A percentile compares a stretch with the other conserved stretches of the same genome.
These are phyloP conservation scores for Melampsora abietis-canadensis DNA, from an alignment of 1,284 basidiomycete species.

Conservation along the genomic window DNA sequence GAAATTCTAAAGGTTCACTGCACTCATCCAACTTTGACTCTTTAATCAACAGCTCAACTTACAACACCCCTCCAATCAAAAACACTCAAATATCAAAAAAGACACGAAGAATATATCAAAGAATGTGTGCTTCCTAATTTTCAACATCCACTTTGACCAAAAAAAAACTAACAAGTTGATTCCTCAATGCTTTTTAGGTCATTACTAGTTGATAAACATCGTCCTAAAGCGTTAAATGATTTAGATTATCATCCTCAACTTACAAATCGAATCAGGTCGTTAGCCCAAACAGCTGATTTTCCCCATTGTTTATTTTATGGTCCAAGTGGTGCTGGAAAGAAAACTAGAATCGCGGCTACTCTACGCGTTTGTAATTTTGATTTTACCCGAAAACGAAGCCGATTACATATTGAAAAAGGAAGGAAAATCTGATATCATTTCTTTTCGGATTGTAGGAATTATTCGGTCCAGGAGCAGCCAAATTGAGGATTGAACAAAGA, in stretches of 20 bases:
- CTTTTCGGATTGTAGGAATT: conserved; percentile 67
- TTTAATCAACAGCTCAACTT: too few species aligned
- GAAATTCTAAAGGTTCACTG: too few species aligned
- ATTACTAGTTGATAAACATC: conserved; percentile 41
- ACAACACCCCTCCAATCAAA: too few species aligned
- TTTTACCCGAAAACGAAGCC: not conserved
- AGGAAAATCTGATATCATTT: not conserved
- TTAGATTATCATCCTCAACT: conserved; percentile 29
- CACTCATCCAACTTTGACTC: too few species aligned
- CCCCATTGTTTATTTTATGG: conserved; percentile 98
- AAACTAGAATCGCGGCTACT: conserved; percentile 75
- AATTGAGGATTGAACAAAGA: conserved; percentile 96
- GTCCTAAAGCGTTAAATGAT: conserved; percentile 25
- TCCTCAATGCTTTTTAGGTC: conserved; percentile 10
- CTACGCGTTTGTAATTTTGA: conserved; percentile 16
- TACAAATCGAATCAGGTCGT: conserved; percentile 48
- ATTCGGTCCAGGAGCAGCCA: conserved; percentile 88
- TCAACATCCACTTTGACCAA: too few species aligned
- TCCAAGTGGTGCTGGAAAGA: conserved; percentile 94
- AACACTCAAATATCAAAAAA: too few species aligned
- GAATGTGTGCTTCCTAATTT: too few species aligned
- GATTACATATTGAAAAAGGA: not conserved
- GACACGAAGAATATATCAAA: too few species aligned
- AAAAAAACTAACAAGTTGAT: too few species aligned
- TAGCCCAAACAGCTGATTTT: conserved; percentile 69